Conservation (phyloP, 495 filamentous ascomycete genomes). For the Xanthoparmelia taractica region DNA sequence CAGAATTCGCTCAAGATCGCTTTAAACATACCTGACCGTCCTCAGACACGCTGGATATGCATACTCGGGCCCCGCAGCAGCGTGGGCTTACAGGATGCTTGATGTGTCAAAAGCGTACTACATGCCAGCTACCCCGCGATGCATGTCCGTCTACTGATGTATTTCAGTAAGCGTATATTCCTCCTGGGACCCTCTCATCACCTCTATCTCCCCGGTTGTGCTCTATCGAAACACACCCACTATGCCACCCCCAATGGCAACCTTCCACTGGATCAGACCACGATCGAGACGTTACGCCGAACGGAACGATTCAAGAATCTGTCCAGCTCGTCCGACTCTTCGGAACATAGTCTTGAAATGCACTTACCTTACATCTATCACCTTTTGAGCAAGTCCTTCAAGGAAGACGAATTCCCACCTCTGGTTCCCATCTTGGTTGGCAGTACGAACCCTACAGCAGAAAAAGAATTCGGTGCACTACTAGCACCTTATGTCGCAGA, state of each 20-base stretch:
- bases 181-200: constrained; percentile 92
- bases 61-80: constrained; percentile 89
- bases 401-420: constrained; percentile 50
- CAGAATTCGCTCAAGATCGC: neutral
- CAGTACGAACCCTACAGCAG: constrained; percentile 55
- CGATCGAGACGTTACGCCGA: constrained; percentile 53
- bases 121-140: neutral
- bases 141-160: neutral
- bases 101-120: constrained; percentile 72
- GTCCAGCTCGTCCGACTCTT: constrained; percentile 60
- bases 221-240: constrained; percentile 62
- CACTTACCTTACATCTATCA: constrained; percentile 93
- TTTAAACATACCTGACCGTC: constrained; percentile 9
- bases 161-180: constrained; percentile 74
- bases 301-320: constrained; percentile 70
- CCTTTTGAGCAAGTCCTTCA: constrained; percentile 54
- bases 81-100: constrained; percentile 87
- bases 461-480: constrained; percentile 59
- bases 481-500: constrained; percentile 76
- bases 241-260: constrained; percentile 85
- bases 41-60: constrained; percentile 88
- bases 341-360: constrained; percentile 95
- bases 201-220: constrained; percentile 66
- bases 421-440: constrained; percentile 87
- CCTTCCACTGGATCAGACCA: constrained; percentile 61